A percentile compares a stretch with the other conserved stretches of the same genome.
phyloP scores from a whole-genome alignment of 169 alveolate species.

The Babesia gibsoni region DNA sequence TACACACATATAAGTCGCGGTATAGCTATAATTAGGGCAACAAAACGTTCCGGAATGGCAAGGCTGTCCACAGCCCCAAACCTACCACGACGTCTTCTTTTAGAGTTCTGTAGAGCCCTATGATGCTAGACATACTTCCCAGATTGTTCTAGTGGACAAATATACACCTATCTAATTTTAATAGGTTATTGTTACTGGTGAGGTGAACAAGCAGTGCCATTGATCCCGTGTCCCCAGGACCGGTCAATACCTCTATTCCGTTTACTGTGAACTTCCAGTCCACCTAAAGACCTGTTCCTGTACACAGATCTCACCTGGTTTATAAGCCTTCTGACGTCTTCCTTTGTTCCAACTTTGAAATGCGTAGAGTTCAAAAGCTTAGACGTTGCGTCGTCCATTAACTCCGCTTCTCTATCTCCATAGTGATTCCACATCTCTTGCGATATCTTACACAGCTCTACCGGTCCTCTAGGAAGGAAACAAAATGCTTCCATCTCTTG shows the following conservation, averaged over 20 bases:
- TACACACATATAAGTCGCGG: not conserved
- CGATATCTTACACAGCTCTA: not conserved
- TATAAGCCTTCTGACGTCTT: not conserved
- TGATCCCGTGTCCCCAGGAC: slow-evolving; percentile 10
- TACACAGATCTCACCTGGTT: not conserved
- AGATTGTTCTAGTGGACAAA: not conserved
- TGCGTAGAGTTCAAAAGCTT: not conserved
- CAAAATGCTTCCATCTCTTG: not conserved
- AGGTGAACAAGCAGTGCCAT: not conserved
- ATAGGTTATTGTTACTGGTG: not conserved
- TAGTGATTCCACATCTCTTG: not conserved
- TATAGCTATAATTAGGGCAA: too few species aligned
- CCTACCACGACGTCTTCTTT: not conserved
- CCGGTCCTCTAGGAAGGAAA: not conserved
- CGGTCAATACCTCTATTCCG: not conserved
- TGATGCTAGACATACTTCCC: not conserved
- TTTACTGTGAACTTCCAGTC: slow-evolving; percentile 1
- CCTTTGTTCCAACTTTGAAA: not conserved
- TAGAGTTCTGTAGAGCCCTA: not conserved
- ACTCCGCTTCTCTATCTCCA: not conserved
- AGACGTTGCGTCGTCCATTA: not conserved
- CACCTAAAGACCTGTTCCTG: slow-evolving; percentile 21
- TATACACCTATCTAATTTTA: not conserved
- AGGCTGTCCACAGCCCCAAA: not conserved
- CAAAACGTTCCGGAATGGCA: too few species aligned